phyloP scores from a whole-genome alignment of 1,139 yeast genomes.

The Candida sojae region DNA sequence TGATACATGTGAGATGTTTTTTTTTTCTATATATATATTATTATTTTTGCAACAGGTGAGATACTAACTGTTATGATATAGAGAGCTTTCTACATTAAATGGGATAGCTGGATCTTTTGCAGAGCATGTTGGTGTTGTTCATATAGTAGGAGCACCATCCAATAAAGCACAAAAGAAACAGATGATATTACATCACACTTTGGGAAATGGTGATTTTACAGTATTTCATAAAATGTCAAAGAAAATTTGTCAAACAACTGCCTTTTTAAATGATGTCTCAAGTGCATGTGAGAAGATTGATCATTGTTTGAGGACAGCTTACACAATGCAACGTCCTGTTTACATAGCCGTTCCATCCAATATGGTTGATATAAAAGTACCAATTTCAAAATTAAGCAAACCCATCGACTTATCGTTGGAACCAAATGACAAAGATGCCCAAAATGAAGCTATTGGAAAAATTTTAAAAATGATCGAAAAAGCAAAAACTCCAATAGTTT shows the following conservation, averaged over 20 bases:
- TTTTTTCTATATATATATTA: neutral
- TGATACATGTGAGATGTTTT: no score
- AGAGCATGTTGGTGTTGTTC: slow-evolving; percentile 43
- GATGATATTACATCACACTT: slow-evolving; percentile 44
- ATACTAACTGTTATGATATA: neutral
- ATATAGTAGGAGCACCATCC: slow-evolving; percentile 44
- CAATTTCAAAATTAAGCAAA: slow-evolving; percentile 53
- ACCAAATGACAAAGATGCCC: slow-evolving; percentile 69
- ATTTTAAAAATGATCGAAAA: slow-evolving; percentile 52
- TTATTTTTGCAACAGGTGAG: slow-evolving; percentile 24
- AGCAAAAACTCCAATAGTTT: slow-evolving; percentile 69
- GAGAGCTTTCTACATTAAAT: slow-evolving; percentile 39
- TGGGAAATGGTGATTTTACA: slow-evolving; percentile 49
- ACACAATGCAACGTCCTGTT: slow-evolving; percentile 75
- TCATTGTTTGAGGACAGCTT: slow-evolving; percentile 72
- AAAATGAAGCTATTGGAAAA: slow-evolving; percentile 66
- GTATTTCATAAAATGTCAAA: slow-evolving; percentile 55
- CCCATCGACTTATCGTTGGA: slow-evolving; percentile 66
- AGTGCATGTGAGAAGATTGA: slow-evolving; percentile 73
- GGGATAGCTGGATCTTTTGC: slow-evolving; percentile 47
- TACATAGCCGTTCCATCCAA: slow-evolving; percentile 84
- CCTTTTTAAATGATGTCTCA: slow-evolving; percentile 59
- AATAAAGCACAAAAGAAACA: slow-evolving; percentile 40
- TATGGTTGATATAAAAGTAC: slow-evolving; percentile 66
- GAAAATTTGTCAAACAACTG: slow-evolving; percentile 66